Conservation (phyloP, 208 protist species). For the Phytomonas sp. region DNA sequence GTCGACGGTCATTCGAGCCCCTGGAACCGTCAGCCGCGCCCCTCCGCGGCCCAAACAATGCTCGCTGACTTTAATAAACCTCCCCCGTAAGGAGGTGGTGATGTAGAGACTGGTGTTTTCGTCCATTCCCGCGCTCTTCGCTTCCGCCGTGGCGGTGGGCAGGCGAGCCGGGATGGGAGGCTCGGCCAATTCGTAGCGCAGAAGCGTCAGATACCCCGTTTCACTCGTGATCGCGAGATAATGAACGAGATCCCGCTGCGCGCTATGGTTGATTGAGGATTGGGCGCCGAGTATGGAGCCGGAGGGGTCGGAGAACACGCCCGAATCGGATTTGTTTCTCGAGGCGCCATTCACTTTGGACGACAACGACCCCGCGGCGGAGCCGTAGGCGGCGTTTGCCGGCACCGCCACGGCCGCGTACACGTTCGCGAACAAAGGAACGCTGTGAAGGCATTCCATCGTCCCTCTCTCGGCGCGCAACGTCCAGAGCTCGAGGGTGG, state of each 20-base stretch:
- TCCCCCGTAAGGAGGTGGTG: slow-evolving; percentile 48
- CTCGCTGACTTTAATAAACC: slow-evolving; percentile 93
- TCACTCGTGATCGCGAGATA: slow-evolving; percentile 94
- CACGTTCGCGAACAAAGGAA: slow-evolving; percentile 44
- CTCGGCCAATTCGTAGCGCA: slow-evolving; percentile 89
- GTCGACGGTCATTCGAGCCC: slow-evolving; percentile 92
- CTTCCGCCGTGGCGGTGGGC: not conserved
- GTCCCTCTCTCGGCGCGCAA: slow-evolving; percentile 32
- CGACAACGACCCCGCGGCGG: slow-evolving; percentile 1
- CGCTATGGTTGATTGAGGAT: not conserved
- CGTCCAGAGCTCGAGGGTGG: slow-evolving; percentile 64
- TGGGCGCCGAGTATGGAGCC: not conserved
- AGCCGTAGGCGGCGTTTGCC: slow-evolving; percentile 21
- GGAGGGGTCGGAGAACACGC: not conserved
- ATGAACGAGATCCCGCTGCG: slow-evolving; percentile 45
- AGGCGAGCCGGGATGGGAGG: slow-evolving; percentile 37
- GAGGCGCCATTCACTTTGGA: not conserved
- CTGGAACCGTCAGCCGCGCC: slow-evolving; percentile 92
- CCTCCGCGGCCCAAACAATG: slow-evolving; percentile 96
- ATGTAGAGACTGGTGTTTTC: slow-evolving; percentile 13
- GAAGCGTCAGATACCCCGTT: slow-evolving; percentile 90
- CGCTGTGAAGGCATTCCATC: slow-evolving; percentile 59
- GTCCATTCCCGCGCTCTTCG: slow-evolving; percentile 14
- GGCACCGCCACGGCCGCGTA: slow-evolving; percentile 58
- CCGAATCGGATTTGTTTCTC: not conserved